Base-by-base conservation (phyloP, 768 basidiomycete species). In the Obba rivulosa region DNA sequence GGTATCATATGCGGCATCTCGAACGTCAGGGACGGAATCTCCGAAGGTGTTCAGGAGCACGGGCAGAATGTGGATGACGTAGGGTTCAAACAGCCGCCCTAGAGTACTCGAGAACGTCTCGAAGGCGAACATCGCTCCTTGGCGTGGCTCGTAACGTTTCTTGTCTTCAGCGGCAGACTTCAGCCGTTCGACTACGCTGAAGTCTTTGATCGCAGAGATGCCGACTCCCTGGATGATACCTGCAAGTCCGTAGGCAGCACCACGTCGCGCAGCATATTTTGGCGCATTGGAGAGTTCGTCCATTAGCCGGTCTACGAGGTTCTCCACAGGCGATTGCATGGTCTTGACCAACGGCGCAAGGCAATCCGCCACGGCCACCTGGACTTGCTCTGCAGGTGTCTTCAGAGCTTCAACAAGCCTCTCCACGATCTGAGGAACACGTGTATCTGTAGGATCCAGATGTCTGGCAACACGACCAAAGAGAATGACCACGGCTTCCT, bases 311-410 rank as follows among this genome's bases (percentile, higher is more conserved):
- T 91, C 87, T 39, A 92, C 77, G n/a, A 99, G 71, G 18, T 66
- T 62, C 2, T 76, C 69, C 14, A 85, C 74, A 21, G 76, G 76
- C 24, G 75, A 69, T 25, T 73, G 71, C 75, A 91, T 86, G 24
- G 82, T 67, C 31, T 77, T 75, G 36, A 93, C 88, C 7, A 99
- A 73, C 1, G 93, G 91, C 0, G 91, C 85, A 3, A 99, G 73
- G 68, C 95, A 98, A 50, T 97, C 96, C 0, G 94, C 91, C 1
- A 98, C 92, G 8, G 96, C 94, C 39, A 91, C 85, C 63, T 98
- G 95, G 0, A 99, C 96, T 61, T 94, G 86, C 63, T 99, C 96
- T 2, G 93, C 81, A 0, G 95, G 96, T 0, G 94, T 98, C 66
- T 86, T 87, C 49, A 99, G 72, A 1, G 95, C 91, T 25, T 89